phyloP scores from a whole-genome alignment of 2,329 filamentous ascomycete species.

The Alternaria angustiovoidea region DNA sequence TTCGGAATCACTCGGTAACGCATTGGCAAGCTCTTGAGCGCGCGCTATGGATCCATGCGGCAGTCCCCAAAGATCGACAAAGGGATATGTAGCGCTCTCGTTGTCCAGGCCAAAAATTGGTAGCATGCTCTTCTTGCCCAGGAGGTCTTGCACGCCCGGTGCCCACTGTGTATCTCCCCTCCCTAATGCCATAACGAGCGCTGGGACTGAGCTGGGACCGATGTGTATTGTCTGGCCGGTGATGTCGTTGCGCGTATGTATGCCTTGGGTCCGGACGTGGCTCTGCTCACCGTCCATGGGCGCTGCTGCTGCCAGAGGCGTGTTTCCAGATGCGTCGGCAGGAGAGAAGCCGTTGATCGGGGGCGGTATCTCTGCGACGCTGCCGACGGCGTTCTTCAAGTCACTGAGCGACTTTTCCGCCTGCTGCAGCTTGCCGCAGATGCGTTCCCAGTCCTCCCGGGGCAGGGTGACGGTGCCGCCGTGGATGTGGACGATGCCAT shows the following conservation, averaged over 20 bases:
- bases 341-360: conserved; percentile 47
- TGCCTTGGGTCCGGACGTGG: conserved; percentile 61
- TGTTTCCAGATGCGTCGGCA: conserved; percentile 38
- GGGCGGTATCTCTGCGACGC: conserved; percentile 46
- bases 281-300: conserved; percentile 49
- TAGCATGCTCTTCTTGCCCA: conserved; percentile 67
- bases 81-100: conserved; percentile 70
- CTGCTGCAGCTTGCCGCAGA: conserved; percentile 58
- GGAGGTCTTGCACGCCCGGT: conserved; percentile 63
- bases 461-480: conserved; percentile 52
- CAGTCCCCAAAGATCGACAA: conserved; percentile 69
- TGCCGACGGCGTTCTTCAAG: conserved; percentile 52
- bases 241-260: conserved; percentile 67
- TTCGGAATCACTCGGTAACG: conserved; percentile 65
- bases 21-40: conserved; percentile 65
- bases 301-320: conserved; percentile 44
- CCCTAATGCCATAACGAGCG: conserved; percentile 63
- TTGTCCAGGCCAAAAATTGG: conserved; percentile 71
- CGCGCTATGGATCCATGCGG: conserved; percentile 66
- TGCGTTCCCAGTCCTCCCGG: conserved; percentile 58
- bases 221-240: conserved; percentile 69
- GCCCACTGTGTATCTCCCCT: conserved; percentile 55
- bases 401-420: conserved; percentile 59
- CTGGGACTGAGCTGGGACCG: conserved; percentile 68
- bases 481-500: conserved; percentile 50